Conservation (phyloP, 208 protist species). For the Leishmania amazonensis region DNA sequence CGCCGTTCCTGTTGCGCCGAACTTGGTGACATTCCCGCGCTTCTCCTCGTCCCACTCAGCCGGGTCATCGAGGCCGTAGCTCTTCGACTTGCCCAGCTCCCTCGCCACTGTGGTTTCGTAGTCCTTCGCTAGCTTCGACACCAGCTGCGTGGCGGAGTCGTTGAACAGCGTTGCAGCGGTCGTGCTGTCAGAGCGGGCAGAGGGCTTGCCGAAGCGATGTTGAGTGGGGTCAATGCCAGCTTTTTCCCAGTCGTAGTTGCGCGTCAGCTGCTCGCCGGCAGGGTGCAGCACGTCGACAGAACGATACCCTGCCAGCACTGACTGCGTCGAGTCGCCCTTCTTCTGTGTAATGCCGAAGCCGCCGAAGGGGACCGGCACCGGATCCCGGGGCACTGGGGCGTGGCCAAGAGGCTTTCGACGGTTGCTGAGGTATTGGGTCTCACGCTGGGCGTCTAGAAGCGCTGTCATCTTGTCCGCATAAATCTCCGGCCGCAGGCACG, state of each 20-base stretch:
- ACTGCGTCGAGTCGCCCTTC: slow-evolving; percentile 56
- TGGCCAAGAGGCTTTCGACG: slow-evolving; percentile 63
- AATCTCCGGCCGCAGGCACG: slow-evolving; percentile 60
- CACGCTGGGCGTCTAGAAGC: slow-evolving; percentile 71
- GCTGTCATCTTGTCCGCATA: slow-evolving; percentile 63
- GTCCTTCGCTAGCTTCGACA: slow-evolving; percentile 72
- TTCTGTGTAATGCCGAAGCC: slow-evolving; percentile 62
- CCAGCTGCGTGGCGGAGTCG: slow-evolving; percentile 35
- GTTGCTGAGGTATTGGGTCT: slow-evolving; percentile 59
- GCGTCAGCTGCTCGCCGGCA: slow-evolving; percentile 54
- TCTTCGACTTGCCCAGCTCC: slow-evolving; percentile 62
- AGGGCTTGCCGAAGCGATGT: slow-evolving; percentile 64
- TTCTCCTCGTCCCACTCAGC: slow-evolving; percentile 48
- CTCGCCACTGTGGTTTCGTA: slow-evolving; percentile 42
- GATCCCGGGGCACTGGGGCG: slow-evolving; percentile 36
- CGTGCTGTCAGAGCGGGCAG: slow-evolving; percentile 19
- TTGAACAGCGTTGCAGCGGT: slow-evolving; percentile 7
- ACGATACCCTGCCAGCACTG: slow-evolving; percentile 50
- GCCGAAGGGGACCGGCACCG: slow-evolving; percentile 43
- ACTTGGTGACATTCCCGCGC: slow-evolving; percentile 17
- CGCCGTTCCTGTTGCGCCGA: slow-evolving; percentile 32
- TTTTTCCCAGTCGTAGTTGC: slow-evolving; percentile 80
- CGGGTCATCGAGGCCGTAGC: slow-evolving; percentile 68
- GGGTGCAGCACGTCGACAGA: slow-evolving; percentile 57
- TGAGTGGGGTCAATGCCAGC: slow-evolving; percentile 73